These are phyloP conservation scores for Tuber umbilicatum DNA, from an alignment of 495 filamentous ascomycete species.

Conservation along the genomic window DNA sequence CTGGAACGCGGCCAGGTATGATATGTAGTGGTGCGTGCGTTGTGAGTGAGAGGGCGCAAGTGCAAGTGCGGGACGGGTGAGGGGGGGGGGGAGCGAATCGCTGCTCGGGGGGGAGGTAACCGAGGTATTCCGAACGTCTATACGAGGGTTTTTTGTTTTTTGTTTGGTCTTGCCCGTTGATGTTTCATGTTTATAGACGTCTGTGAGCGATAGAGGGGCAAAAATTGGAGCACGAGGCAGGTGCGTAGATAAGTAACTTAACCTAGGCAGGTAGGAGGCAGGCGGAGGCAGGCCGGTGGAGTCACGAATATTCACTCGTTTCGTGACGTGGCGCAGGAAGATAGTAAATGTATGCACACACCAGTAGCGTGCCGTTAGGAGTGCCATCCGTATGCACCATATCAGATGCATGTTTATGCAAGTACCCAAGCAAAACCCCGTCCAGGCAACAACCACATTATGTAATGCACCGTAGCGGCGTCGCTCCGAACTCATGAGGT, in stretches of 20 bases:
- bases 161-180: not conserved
- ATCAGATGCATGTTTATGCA: not conserved
- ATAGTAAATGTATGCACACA: not conserved
- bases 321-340: not conserved
- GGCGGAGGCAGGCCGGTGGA: not conserved
- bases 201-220: not conserved
- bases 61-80: not conserved
- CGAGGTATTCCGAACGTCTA: not conserved
- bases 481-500: not conserved
- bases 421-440: not conserved
- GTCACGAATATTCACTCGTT: not conserved
- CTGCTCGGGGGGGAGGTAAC: not conserved
- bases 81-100: not conserved
- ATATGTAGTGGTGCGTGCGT: not conserved
- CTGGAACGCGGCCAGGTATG: not conserved
- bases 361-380: not conserved
- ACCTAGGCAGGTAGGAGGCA: not conserved
- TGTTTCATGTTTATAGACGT: not conserved
- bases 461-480: not conserved
- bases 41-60: not conserved
- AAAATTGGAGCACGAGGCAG: not conserved
- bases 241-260: not conserved
- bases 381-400: not conserved
- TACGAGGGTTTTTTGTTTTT: not conserved
- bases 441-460: not conserved